phyloP scores from a whole-genome alignment of 306 rosid species.

The Quercus robur region DNA sequence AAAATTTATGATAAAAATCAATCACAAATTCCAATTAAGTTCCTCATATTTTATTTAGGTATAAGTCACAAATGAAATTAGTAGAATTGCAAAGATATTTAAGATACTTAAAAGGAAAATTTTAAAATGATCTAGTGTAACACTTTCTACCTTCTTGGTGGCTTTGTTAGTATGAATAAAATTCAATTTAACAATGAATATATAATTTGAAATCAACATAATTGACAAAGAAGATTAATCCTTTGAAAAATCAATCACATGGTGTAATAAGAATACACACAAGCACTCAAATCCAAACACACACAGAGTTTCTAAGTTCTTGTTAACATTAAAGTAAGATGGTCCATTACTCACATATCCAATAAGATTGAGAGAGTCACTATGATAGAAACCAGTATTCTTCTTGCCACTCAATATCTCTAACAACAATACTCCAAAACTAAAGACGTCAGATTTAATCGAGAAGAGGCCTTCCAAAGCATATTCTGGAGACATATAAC shows the following conservation, averaged over 20 bases:
- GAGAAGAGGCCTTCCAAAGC: slow-evolving; percentile 26
- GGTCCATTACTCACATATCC: slow-evolving; percentile 25
- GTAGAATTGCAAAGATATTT: too few species aligned
- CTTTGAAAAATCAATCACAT: too few species aligned
- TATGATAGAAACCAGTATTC: slow-evolving; percentile 30
- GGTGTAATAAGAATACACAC: too few species aligned
- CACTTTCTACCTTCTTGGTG: too few species aligned
- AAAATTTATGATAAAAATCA: not conserved
- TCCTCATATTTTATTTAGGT: not conserved
- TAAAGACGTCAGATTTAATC: slow-evolving; percentile 26
- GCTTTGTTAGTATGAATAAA: too few species aligned
- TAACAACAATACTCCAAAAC: slow-evolving; percentile 29
- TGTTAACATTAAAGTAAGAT: not conserved
- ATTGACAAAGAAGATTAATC: too few species aligned
- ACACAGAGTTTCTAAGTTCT: too few species aligned
- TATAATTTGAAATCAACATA: too few species aligned
- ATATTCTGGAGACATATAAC: slow-evolving; percentile 30
- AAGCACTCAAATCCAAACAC: too few species aligned
- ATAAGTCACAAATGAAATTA: too few species aligned
- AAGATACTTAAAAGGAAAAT: too few species aligned
- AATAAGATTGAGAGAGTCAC: slow-evolving; percentile 28
- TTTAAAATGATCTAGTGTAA: too few species aligned
- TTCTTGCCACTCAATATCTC: slow-evolving; percentile 35
- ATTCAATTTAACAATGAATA: rapidly evolving
- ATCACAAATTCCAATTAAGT: not conserved